phyloP scores from a whole-genome alignment of 2,329 filamentous ascomycete genomes.

The Penicillium sp. region DNA sequence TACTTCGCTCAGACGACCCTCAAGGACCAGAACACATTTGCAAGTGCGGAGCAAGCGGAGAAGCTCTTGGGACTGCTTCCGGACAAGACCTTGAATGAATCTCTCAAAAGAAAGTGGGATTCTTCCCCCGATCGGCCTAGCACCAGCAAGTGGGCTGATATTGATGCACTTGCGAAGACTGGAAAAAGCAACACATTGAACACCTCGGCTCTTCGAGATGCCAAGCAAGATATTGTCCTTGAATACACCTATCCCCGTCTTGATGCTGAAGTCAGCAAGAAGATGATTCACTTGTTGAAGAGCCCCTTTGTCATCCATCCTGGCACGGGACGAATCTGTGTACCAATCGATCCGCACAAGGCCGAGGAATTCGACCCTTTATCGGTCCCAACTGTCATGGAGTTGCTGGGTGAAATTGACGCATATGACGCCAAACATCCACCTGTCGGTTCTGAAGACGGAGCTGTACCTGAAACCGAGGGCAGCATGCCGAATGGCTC shows the following conservation, averaged over 20 bases:
- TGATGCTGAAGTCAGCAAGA: constrained; percentile 95
- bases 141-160: constrained; percentile 85
- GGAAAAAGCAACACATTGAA: constrained; percentile 69
- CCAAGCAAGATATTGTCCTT: constrained; percentile 91
- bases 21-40: constrained; percentile 79
- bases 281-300: constrained; percentile 96
- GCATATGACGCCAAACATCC: constrained; percentile 54
- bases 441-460: constrained; percentile 25
- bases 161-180: constrained; percentile 75
- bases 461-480: constrained; percentile 39
- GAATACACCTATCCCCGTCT: constrained; percentile 97
- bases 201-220: constrained; percentile 67
- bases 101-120: constrained; percentile 85
- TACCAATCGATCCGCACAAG: constrained; percentile 73
- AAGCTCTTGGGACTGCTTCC: constrained; percentile 80
- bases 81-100: constrained; percentile 68
- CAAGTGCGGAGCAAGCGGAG: constrained; percentile 61
- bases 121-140: constrained; percentile 71
- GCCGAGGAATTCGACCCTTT: constrained; percentile 84
- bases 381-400: constrained; percentile 79
- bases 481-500: constrained; percentile 27
- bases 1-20: constrained; percentile 83
- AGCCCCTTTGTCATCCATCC: constrained; percentile 95
- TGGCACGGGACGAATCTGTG: constrained; percentile 87
- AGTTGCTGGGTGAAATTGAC: constrained; percentile 79